Conservation (phyloP, 2,329 filamentous ascomycete species). For the Aspergillus fructus region DNA sequence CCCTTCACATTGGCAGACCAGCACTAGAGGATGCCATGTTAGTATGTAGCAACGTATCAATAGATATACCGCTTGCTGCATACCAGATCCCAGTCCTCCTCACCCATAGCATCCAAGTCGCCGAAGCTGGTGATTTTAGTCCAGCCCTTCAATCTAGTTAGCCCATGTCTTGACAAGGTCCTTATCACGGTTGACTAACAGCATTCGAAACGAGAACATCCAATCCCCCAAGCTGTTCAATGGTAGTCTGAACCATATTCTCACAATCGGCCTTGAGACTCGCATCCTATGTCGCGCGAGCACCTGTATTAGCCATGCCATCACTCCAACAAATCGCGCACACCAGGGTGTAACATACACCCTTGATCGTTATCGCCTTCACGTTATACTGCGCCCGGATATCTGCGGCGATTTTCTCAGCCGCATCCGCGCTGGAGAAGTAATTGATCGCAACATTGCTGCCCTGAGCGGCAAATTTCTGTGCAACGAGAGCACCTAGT, state of each 20-base stretch:
- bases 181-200: conserved; percentile 34
- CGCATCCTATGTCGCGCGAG: conserved; percentile 52
- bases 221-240: conserved; percentile 64
- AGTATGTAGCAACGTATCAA: neutral
- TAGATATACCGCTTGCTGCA: neutral
- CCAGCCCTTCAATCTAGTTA: conserved; percentile 51
- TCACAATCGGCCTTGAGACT: conserved; percentile 59
- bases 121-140: conserved; percentile 59
- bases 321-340: neutral
- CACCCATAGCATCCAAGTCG: conserved; percentile 58
- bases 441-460: conserved; percentile 75
- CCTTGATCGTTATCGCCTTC: conserved; percentile 59
- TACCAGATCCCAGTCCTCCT: conserved; percentile 65
- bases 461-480: conserved; percentile 67
- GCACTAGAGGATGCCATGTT: conserved; percentile 42
- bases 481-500: conserved; percentile 67
- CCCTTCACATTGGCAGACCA: conserved; percentile 64
- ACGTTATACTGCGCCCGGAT: conserved; percentile 53
- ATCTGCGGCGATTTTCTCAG: conserved; percentile 57
- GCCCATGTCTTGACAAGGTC: neutral
- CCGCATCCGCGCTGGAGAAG: conserved; percentile 59
- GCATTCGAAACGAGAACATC: conserved; percentile 78
- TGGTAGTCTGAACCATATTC: conserved; percentile 58
- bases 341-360: conserved; percentile 44
- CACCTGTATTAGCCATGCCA: conserved; percentile 4